These are phyloP conservation scores for Yamadazyma taylorii DNA, from an alignment of 1,139 yeast species.

Conservation along the genomic window DNA sequence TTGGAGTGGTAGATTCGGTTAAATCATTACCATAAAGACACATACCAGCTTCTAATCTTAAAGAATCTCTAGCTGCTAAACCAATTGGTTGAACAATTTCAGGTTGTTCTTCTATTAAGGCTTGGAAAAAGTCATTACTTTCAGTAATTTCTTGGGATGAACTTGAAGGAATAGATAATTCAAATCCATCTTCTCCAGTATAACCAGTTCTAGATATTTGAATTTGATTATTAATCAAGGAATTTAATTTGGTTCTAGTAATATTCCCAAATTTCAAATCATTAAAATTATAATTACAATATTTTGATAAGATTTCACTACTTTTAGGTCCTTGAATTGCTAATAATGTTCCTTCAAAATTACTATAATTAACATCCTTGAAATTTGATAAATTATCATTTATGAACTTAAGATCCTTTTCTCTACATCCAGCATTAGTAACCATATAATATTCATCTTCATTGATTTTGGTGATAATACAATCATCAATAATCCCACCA, in stretches of 20 bases:
- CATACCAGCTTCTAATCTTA: constrained; percentile 97
- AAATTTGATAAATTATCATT: constrained; percentile 47
- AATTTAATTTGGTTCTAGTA: constrained; percentile 47
- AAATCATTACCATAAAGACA: constrained; percentile 94
- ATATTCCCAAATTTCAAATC: constrained; percentile 70
- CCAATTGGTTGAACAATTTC: constrained; percentile 82
- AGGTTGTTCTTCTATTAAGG: constrained; percentile 55
- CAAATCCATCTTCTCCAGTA: constrained; percentile 98
- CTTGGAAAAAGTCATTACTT: constrained; percentile 62
- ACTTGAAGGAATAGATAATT: constrained; percentile 70
- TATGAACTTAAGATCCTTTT: constrained; percentile 70
- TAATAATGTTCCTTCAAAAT: constrained; percentile 73
- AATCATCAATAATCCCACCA: constrained; percentile 91
- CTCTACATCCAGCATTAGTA: constrained; percentile 96
- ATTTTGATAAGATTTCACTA: constrained; percentile 59
- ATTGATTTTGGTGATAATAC: constrained; percentile 82
- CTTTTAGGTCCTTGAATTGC: constrained; percentile 95
- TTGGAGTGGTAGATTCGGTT: constrained; percentile 77
- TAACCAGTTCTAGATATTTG: constrained; percentile 94
- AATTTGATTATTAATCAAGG: constrained; percentile 42
- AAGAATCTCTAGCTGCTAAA: constrained; percentile 93
- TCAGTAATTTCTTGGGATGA: constrained; percentile 41
- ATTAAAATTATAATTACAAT: constrained; percentile 58
- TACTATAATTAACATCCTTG: constrained; percentile 53
- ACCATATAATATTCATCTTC: constrained; percentile 83